Conservation (phyloP, 2,329 filamentous ascomycete species). For the Paecilomyces variotii region DNA sequence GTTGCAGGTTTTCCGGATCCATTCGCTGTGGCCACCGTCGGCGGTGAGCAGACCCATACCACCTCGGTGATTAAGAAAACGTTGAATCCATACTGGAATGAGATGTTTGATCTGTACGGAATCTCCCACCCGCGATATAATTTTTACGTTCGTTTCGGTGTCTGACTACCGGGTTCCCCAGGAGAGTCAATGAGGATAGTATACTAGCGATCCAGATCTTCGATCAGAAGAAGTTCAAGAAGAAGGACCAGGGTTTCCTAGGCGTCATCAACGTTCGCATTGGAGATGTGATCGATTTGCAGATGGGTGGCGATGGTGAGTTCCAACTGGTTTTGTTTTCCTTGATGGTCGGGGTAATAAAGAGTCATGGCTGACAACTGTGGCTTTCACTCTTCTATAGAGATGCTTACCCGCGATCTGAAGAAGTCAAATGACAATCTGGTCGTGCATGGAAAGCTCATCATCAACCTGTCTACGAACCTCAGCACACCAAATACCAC, state of each 20-base stretch:
- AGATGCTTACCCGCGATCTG: slow-evolving; percentile 95
- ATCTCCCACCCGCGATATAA: background rate
- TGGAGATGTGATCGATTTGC: slow-evolving; percentile 86
- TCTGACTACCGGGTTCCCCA: slow-evolving; percentile 31
- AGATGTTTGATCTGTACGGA: slow-evolving; percentile 92
- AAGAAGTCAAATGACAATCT: slow-evolving; percentile 98
- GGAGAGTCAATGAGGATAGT: slow-evolving; percentile 85
- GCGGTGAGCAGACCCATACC: slow-evolving; percentile 97
- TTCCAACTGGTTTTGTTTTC: slow-evolving; percentile 12
- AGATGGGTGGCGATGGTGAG: slow-evolving; percentile 83
- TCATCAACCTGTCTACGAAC: slow-evolving; percentile 92
- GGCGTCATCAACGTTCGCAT: slow-evolving; percentile 96
- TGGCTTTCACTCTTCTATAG: slow-evolving; percentile 35
- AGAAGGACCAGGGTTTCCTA: slow-evolving; percentile 98
- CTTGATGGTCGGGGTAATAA: slow-evolving; percentile 1
- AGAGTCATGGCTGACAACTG: slow-evolving; percentile 18
- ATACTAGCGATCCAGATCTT: slow-evolving; percentile 98
- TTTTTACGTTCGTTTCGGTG: slow-evolving; percentile 1
- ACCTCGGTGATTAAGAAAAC: slow-evolving; percentile 96
- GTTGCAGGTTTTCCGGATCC: slow-evolving; percentile 84
- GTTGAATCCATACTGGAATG: slow-evolving; percentile 99
- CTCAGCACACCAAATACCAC: slow-evolving; percentile 59
- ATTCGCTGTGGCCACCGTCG: slow-evolving; percentile 93
- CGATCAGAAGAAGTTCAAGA: slow-evolving; percentile 99
- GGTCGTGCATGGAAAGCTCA: slow-evolving; percentile 94